Base-by-base conservation (phyloP, 495 filamentous ascomycete species). In the Cercophora samala region DNA sequence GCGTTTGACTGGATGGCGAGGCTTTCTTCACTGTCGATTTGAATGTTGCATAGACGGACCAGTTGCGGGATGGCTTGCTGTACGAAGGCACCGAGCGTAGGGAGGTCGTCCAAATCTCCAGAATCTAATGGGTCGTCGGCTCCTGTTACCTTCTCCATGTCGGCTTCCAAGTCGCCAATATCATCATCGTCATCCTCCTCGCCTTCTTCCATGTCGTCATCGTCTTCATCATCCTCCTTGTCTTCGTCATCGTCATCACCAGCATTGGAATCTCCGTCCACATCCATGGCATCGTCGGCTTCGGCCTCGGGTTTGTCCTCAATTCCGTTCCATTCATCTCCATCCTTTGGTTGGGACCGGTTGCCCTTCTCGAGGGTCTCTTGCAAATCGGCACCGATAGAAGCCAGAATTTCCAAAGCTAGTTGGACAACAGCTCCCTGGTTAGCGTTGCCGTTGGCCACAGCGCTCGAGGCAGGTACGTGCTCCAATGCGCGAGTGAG, bases 111-210 rank as follows among this genome's bases (percentile, higher is more conserved):
- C 25, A 79, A 69, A 54, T 76, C 72, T 32, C 67, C 68, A 6
- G 76, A 69, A 17, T 75, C 79, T 3, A 75, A 73, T 37, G 74
- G 68, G 13, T 78, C 77, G 59, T 83, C 84, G 25, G 58, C 80
- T 17, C 81, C 85, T 2, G 82, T 81, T 1, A 88, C 83, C 66
- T 80, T 77, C 2, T 84, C 85, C 82, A 88, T 86, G 69, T 89
- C 87, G 29, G 77, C 84, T 62, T 84, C 78, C 9, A 86, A 80
- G 53, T 84, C 81, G 0, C 67, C 71, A 23, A 84, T 85, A 70
- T 87, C 86, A 11, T 80, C 83, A 62, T 83, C 65, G 2, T 71
- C 73, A 4, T 71, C 75, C 21, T 74, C 69, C 25, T 74, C 77
- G n/a, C 72, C 67, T 19, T 76, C 74, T 2, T 67, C 68, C 17